phyloP scores from a whole-genome alignment of 352 stramenopile species.

The Blastocystis sp. region DNA sequence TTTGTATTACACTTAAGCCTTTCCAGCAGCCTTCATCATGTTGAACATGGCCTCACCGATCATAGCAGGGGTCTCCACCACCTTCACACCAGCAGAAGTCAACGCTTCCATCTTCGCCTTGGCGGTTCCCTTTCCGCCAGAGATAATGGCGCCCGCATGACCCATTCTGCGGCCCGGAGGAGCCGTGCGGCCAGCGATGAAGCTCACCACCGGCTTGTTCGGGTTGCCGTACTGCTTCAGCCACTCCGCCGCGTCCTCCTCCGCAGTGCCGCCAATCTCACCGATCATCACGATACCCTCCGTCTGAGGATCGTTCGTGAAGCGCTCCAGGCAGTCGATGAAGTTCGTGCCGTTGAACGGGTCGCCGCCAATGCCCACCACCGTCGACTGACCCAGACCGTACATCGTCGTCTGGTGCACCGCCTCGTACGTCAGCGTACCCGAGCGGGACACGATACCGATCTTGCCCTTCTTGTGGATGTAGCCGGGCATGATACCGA shows the following conservation, averaged over 20 bases:
- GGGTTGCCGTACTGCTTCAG: slow-evolving; percentile 75
- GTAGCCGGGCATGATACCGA: slow-evolving; percentile 99
- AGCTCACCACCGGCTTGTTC: slow-evolving; percentile 98
- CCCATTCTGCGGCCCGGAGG: slow-evolving; percentile 95
- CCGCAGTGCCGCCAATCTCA: slow-evolving; percentile 94
- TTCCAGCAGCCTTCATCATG: slow-evolving; percentile 80
- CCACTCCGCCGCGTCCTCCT: slow-evolving; percentile 97
- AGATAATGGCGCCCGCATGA: slow-evolving; percentile 97
- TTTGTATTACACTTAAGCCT: slow-evolving; percentile 71
- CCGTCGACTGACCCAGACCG: slow-evolving; percentile 94
- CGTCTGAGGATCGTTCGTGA: slow-evolving; percentile 97
- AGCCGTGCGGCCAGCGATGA: slow-evolving; percentile 96
- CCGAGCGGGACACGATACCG: slow-evolving; percentile 94
- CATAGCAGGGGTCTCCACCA: slow-evolving; percentile 90
- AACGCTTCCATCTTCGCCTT: slow-evolving; percentile 94
- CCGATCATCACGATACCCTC: slow-evolving; percentile 99
- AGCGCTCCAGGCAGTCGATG: slow-evolving; percentile 97
- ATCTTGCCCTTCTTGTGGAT: slow-evolving; percentile 97
- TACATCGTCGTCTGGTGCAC: slow-evolving; percentile 86
- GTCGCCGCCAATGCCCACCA: slow-evolving; percentile 97
- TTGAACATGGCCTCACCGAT: slow-evolving; percentile 93
- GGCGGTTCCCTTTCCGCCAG: slow-evolving; percentile 93
- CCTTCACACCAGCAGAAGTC: slow-evolving; percentile 84
- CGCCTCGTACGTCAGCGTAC: slow-evolving; percentile 83
- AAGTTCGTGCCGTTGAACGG: slow-evolving; percentile 99